Percentiles rank a stretch among this genome's conserved stretches.
phyloP scores from a whole-genome alignment of 192 early-diverging fungal species.

The Coemansia sp. region DNA sequence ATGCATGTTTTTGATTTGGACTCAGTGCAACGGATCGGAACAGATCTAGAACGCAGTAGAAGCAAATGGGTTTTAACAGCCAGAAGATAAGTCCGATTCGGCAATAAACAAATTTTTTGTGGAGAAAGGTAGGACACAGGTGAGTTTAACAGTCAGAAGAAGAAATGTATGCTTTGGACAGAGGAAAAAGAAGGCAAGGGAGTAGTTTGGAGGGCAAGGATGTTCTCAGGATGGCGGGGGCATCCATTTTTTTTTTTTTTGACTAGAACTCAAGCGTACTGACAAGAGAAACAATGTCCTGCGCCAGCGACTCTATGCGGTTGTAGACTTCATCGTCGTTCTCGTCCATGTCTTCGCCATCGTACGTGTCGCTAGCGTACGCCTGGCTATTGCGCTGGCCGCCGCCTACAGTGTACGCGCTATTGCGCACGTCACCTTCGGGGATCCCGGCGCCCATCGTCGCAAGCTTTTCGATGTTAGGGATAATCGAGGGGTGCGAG shows the following conservation, averaged over 20 bases:
- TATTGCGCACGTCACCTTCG: constrained; percentile 28
- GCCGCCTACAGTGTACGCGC: constrained; percentile 33
- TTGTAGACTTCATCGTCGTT: constrained; percentile 48
- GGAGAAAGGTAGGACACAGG: not conserved
- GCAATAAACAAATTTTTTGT: too few relatives aligned
- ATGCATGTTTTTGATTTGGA: too few relatives aligned
- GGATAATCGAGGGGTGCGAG: constrained; percentile 53
- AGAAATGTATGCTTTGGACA: constrained; percentile 7
- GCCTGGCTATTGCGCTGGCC: constrained; percentile 41
- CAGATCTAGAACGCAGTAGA: too few relatives aligned
- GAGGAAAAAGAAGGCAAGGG: not conserved
- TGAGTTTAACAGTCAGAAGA: not conserved
- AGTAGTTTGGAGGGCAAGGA: not conserved
- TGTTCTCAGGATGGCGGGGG: not conserved
- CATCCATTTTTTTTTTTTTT: not conserved
- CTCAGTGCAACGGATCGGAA: too few relatives aligned
- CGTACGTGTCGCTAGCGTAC: constrained; percentile 27
- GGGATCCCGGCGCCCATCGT: constrained; percentile 18
- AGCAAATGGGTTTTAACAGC: too few relatives aligned
- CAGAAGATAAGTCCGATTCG: too few relatives aligned
- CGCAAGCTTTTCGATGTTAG: constrained; percentile 46
- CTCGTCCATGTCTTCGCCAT: constrained; percentile 28
- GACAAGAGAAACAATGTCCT: constrained; percentile 45
- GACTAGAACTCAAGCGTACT: constrained; percentile 25
- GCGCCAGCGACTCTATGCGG: constrained; percentile 47